A percentile compares a stretch with the other conserved stretches of the same genome.
phyloP scores from a whole-genome alignment of 176 grass and related monocot species.

The Oryza glaberrima region DNA sequence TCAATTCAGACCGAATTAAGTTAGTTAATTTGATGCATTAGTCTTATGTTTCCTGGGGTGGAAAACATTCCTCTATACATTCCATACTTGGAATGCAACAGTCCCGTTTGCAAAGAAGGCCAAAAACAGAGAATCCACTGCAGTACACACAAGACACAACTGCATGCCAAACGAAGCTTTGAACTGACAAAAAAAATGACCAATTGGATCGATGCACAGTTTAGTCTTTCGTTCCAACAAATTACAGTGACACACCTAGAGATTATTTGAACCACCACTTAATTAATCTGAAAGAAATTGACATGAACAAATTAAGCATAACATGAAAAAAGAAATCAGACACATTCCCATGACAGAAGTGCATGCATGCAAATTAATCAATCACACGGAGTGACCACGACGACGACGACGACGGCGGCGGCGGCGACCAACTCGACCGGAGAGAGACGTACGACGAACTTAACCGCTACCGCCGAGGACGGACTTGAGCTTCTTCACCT shows the following conservation, averaged over 20 bases:
- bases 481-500: slow-evolving; percentile 83
- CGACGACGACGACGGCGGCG: not conserved
- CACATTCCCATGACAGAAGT: not conserved
- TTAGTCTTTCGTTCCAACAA: not conserved
- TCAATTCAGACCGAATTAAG: not conserved
- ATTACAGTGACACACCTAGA: not conserved
- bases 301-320: not conserved
- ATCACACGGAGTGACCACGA: not conserved
- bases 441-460: not conserved
- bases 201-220: not conserved
- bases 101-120: not conserved
- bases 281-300: not conserved
- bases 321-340: not conserved
- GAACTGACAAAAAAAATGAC: slow-evolving; percentile 1
- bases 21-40: not conserved
- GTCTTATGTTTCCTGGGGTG: not conserved
- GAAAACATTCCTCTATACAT: not conserved
- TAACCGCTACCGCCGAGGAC: slow-evolving; percentile 72
- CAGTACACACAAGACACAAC: not conserved
- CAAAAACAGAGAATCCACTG: not conserved
- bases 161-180: not conserved
- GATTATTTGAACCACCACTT: not conserved
- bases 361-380: slow-evolving; percentile 10
- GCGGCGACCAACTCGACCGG: not conserved
- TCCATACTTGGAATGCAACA: not conserved